phyloP scores from a whole-genome alignment of 192 early-diverging fungal species.

The Entomortierella beljakovae region DNA sequence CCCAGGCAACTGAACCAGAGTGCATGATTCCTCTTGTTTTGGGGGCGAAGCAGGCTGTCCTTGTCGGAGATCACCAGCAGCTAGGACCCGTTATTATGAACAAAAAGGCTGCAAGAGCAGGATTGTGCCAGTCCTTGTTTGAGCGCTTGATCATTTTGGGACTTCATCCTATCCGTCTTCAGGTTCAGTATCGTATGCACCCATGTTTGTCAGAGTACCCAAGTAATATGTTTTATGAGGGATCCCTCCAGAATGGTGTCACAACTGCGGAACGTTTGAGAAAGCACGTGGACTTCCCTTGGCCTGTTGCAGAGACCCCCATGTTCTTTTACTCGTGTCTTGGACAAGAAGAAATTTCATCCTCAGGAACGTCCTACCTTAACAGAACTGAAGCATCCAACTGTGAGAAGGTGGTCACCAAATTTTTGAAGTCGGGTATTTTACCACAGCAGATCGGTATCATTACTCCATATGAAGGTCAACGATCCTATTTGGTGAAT shows the following conservation, averaged over 20 bases:
- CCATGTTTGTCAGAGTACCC: slow-evolving; percentile 99
- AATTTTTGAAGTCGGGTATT: slow-evolving; percentile 90
- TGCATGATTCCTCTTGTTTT: slow-evolving; percentile 98
- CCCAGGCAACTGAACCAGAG: slow-evolving; percentile 97
- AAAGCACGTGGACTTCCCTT: slow-evolving; percentile 92
- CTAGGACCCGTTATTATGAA: slow-evolving; percentile 98
- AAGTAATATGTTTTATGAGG: slow-evolving; percentile 99
- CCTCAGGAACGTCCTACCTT: slow-evolving; percentile 97
- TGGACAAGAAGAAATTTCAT: slow-evolving; percentile 96
- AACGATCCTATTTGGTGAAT: slow-evolving; percentile 93
- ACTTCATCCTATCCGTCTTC: slow-evolving; percentile 92
- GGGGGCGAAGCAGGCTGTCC: slow-evolving; percentile 94
- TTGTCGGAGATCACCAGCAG: slow-evolving; percentile 99
- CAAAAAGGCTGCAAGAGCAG: slow-evolving; percentile 95
- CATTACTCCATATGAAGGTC: slow-evolving; percentile 99
- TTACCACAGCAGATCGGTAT: slow-evolving; percentile 94
- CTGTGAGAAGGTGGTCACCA: slow-evolving; percentile 96
- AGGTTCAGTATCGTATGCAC: slow-evolving; percentile 99
- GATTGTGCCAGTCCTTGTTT: slow-evolving; percentile 95
- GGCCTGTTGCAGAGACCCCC: slow-evolving; percentile 93
- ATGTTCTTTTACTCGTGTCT: slow-evolving; percentile 96
- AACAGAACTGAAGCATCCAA: slow-evolving; percentile 97
- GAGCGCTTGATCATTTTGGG: slow-evolving; percentile 95
- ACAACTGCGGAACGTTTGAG: slow-evolving; percentile 91
- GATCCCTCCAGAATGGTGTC: slow-evolving; percentile 97